Evolutionary conservation across 352 stramenopile species (phyloP).

Genomic region (Globisporangium cystogenes): DNA sequence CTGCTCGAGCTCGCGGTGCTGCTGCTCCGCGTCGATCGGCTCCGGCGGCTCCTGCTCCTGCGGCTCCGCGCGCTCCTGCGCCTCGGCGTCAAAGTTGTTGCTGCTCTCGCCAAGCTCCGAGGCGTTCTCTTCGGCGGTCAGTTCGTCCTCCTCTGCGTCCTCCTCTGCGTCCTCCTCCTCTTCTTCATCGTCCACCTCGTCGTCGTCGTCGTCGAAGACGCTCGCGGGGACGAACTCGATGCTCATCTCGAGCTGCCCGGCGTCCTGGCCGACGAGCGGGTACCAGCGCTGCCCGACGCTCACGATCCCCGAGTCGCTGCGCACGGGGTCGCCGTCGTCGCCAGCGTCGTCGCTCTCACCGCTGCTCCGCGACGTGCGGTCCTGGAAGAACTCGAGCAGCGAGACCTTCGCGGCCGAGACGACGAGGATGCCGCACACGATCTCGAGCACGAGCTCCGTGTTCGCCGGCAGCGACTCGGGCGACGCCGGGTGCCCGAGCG

Average conservation of each 20-base stretch:
- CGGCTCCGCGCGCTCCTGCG: background rate
- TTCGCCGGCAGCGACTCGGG: constrained; percentile 26
- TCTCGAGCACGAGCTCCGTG: constrained; percentile 41
- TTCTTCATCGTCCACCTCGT: constrained; percentile 1
- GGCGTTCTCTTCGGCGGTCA: background rate
- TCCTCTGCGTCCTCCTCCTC: constrained; percentile 1
- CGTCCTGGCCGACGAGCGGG: constrained; percentile 28
- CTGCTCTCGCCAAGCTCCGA: background rate
- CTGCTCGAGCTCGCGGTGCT: constrained; percentile 11
- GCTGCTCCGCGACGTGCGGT: constrained; percentile 3
- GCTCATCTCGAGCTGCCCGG: constrained; percentile 41
- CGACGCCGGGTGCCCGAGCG: constrained; percentile 7
- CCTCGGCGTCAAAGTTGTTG: background rate
- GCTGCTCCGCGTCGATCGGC: constrained; percentile 1
- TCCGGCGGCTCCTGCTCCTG: constrained; percentile 15
- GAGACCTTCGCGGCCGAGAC: constrained; percentile 32
- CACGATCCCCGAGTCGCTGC: constrained; percentile 10
- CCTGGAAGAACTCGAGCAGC: constrained; percentile 23
- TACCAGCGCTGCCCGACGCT: constrained; percentile 34
- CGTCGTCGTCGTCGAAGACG: constrained; percentile 10
- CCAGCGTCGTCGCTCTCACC: background rate
- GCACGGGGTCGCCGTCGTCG: constrained; percentile 4
- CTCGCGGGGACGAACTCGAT: constrained; percentile 37
- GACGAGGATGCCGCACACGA: constrained; percentile 46
- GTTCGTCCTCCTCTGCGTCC: constrained; percentile 2